Conservation (phyloP, 2,329 filamentous ascomycete genomes). For the Verticillium dahliae region DNA sequence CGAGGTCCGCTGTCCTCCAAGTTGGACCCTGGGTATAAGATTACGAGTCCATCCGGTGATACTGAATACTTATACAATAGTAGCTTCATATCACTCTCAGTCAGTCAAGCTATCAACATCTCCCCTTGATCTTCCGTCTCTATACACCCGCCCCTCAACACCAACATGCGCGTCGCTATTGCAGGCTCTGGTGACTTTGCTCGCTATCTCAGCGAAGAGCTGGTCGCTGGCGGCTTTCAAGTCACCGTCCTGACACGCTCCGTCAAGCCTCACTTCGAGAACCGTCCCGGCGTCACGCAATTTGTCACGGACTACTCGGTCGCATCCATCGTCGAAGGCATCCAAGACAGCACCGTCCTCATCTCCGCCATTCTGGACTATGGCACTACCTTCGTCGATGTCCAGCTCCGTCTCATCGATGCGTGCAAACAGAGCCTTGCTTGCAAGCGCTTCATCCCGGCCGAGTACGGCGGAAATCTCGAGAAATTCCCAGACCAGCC, state of each 20-base stretch:
- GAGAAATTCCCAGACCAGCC: conserved; percentile 11
- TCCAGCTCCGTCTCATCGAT: conserved; percentile 10
- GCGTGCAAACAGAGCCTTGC: conserved; percentile 6
- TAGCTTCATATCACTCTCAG: background rate
- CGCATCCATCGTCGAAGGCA: conserved; percentile 1
- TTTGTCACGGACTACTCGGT: conserved; percentile 3
- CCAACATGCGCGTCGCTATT: conserved; percentile 8
- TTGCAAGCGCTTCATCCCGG: conserved; percentile 13
- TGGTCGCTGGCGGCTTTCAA: conserved; percentile 4
- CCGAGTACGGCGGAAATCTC: conserved; percentile 10
- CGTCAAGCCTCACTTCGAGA: conserved; percentile 5
- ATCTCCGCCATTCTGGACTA: conserved; percentile 11
- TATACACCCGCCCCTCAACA: background rate
- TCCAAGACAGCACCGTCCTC: conserved; percentile 5
- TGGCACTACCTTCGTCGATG: conserved; percentile 4
- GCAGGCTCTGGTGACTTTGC: conserved; percentile 11
- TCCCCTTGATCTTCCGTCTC: no score
- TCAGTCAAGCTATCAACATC: background rate
- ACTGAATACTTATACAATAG: no score
- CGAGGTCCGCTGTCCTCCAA: no score
- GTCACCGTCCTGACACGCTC: conserved; percentile 8
- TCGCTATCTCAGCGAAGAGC: conserved; percentile 10
- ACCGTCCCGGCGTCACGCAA: background rate
- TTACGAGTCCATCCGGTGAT: background rate
- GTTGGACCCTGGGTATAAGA: background rate